Percentiles rank a stretch among this genome's conserved stretches.
Conservation (phyloP, 768 basidiomycete species). For the Gloeopeniophorella convolvens region DNA sequence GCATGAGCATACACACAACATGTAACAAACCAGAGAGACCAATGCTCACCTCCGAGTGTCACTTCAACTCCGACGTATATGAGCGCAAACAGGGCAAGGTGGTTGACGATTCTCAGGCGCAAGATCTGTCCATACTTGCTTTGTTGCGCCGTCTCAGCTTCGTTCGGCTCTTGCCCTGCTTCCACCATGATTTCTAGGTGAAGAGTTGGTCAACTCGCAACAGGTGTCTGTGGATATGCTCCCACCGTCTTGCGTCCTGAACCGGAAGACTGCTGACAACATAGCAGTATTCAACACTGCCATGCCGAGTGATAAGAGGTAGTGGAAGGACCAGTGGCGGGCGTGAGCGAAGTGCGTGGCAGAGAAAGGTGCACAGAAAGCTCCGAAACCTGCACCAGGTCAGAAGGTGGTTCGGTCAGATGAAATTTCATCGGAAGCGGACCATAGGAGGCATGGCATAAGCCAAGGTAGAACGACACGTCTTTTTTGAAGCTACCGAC, state of each 20-base stretch:
- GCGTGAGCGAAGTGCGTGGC: slow-evolving; percentile 35
- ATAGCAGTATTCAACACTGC: slow-evolving; percentile 19
- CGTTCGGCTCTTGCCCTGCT: slow-evolving; percentile 26
- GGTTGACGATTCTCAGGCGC: slow-evolving; percentile 30
- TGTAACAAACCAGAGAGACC: neutral
- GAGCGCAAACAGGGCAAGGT: slow-evolving; percentile 33
- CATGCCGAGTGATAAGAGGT: slow-evolving; percentile 31
- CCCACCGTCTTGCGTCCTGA: slow-evolving; percentile 28
- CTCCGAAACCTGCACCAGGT: slow-evolving; percentile 28
- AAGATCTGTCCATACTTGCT: slow-evolving; percentile 33
- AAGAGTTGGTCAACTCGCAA: neutral
- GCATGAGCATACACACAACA: neutral
- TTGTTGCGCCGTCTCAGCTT: slow-evolving; percentile 25
- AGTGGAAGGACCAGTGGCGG: slow-evolving; percentile 39
- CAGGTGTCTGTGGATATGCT: neutral
- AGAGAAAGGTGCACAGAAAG: slow-evolving; percentile 35
- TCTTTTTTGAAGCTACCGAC: slow-evolving; percentile 36
- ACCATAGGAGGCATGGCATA: slow-evolving; percentile 28
- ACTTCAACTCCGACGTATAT: slow-evolving; percentile 41
- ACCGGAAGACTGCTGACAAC: slow-evolving; percentile 25
- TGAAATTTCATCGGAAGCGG: neutral
- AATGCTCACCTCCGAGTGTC: slow-evolving; percentile 37
- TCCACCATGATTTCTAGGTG: slow-evolving; percentile 26
- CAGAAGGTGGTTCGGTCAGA: neutral
- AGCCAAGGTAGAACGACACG: slow-evolving; percentile 24